Percentiles rank a stretch among this genome's conserved stretches.
These are phyloP conservation scores for Nannochloris sp. DNA, from an alignment of 139 green algal species.

Conservation along the genomic window DNA sequence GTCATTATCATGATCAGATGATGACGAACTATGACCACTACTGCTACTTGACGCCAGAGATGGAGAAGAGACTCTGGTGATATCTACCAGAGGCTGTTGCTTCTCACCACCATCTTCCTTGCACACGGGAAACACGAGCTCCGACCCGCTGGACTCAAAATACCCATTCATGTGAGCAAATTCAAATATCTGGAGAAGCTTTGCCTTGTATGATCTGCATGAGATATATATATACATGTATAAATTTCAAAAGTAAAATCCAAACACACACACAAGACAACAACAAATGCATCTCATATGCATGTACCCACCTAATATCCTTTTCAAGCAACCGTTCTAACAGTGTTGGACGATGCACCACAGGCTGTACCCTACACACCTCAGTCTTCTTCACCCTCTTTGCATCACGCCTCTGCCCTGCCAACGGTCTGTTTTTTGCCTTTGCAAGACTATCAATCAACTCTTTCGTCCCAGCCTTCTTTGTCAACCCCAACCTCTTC, in stretches of 20 bases:
- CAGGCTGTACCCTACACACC: too few species aligned
- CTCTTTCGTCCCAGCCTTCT: conserved; percentile 21
- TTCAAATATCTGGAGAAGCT: neutral
- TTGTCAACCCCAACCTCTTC: conserved; percentile 17
- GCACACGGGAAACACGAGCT: neutral
- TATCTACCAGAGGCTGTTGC: too few species aligned
- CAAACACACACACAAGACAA: conserved; percentile 47
- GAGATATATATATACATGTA: too few species aligned
- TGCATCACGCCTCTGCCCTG: conserved; percentile 6
- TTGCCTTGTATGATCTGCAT: neutral
- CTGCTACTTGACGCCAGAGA: too few species aligned
- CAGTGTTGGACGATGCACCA: conserved; percentile 12
- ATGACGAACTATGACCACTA: too few species aligned
- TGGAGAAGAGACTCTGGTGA: too few species aligned
- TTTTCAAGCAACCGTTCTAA: conserved; percentile 49
- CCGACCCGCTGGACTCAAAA: neutral
- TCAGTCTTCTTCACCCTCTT: conserved; percentile 6
- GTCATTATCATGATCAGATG: too few species aligned
- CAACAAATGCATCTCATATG: conserved; percentile 34
- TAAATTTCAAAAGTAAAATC: conserved; percentile 40
- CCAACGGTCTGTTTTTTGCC: neutral
- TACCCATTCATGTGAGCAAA: conserved; percentile 2
- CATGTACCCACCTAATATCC: conserved; percentile 34
- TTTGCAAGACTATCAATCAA: conserved; percentile 8
- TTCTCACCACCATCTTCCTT: neutral